Conservation (phyloP, 441 rosid genomes). For the Gossypium schwendimanii region DNA sequence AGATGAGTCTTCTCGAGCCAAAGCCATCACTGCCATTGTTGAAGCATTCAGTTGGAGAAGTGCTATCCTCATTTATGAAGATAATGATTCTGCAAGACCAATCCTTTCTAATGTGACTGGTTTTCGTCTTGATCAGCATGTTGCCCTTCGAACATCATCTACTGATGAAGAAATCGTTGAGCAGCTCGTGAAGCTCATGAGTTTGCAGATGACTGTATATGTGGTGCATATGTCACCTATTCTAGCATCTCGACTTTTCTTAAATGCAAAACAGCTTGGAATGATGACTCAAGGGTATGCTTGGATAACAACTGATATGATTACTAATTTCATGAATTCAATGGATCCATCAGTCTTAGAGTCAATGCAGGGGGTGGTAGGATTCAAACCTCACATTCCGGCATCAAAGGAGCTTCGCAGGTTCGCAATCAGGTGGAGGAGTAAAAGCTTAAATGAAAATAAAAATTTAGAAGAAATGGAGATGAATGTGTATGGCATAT, state of each 20-base stretch:
- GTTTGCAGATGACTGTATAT: conserved; percentile 19
- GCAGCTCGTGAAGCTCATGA: conserved; percentile 18
- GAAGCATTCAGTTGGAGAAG: conserved; percentile 25
- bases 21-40: conserved; percentile 24
- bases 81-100: conserved; percentile 23
- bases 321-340: conserved; percentile 22
- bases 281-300: conserved; percentile 34
- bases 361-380: conserved; percentile 40
- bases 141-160: conserved; percentile 18
- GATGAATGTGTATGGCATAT: conserved; percentile 23
- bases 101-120: conserved; percentile 12
- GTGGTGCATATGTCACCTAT: conserved; percentile 34
- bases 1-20: conserved; percentile 23
- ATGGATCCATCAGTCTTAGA: conserved; percentile 12
- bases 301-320: conserved; percentile 36
- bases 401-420: conserved; percentile 13
- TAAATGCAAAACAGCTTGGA: conserved; percentile 23
- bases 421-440: conserved; percentile 28
- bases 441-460: conserved; percentile 1
- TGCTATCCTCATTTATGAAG: conserved; percentile 26
- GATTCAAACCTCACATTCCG: conserved; percentile 26
- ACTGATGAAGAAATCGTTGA: conserved; percentile 14
- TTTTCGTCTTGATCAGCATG: conserved; percentile 1
- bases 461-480: conserved; percentile 4
- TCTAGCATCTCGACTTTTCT: conserved; percentile 23